A percentile compares a stretch with the other conserved stretches of the same genome.
These are phyloP conservation scores for Cucurbita pepo DNA, from an alignment of 306 rosid species.

Conservation along the genomic window DNA sequence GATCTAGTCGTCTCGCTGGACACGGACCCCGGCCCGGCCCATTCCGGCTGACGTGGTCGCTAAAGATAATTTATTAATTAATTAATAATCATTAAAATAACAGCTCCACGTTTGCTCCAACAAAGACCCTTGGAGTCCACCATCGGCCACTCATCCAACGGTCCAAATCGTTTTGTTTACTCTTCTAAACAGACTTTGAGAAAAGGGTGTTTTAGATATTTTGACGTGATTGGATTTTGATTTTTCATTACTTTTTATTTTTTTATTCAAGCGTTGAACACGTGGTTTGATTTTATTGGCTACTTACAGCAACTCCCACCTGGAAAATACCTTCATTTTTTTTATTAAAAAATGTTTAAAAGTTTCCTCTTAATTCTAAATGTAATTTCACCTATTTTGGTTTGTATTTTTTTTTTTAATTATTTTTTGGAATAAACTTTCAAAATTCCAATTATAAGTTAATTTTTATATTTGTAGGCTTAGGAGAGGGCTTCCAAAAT, in stretches of 20 bases:
- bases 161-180: neutral
- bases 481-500: neutral
- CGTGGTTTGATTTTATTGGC: neutral
- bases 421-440: neutral
- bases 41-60: slow-evolving; percentile 49
- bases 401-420: neutral
- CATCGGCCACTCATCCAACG: slow-evolving; percentile 14
- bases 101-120: neutral
- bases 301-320: neutral
- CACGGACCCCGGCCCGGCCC: slow-evolving; percentile 8
- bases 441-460: too few species aligned
- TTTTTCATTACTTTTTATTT: neutral
- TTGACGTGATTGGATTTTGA: neutral
- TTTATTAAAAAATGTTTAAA: neutral
- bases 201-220: neutral
- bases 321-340: neutral
- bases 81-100: neutral
- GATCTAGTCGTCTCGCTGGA: slow-evolving; percentile 35
- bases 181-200: neutral
- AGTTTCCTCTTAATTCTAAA: neutral
- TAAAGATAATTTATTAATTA: neutral
- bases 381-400: neutral
- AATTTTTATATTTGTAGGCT: neutral
- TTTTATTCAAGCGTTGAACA: neutral
- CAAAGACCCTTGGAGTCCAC: slow-evolving; percentile 44